Base-by-base conservation (phyloP, 305 asterid species). In the Rubia occidens region DNA sequence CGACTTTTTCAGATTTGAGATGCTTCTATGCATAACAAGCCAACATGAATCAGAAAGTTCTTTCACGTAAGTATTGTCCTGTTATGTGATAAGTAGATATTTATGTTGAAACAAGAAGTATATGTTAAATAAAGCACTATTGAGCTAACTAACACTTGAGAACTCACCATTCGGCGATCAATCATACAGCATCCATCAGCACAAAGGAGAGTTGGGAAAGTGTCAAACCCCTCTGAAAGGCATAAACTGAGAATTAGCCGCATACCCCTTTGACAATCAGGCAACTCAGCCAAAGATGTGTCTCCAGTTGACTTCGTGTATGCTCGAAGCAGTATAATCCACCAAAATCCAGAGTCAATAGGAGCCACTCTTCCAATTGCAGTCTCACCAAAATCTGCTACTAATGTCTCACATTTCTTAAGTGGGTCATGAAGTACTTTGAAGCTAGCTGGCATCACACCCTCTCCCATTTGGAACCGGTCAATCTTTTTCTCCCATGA, bases 291-390 rank as follows among this genome's bases (percentile, higher is more conserved):
- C 81, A 90, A 77, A 70, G 96, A 84, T 17, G 86, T 68, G 75
- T 90, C 96, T 45, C 96, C 96, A 0, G 96, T 88, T 10, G 94
- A 86, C 80, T 84, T 90, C 1, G 96, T 90, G 78, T 90, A 90
- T 29, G 95, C 96, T 54, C 94, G 87, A 68, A 90, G 80, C 29
- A 90, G 81, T 72, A 90, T 88, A 70, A 90, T 90, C 96, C 96
- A 90, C 96, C 95, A 90, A 64, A 90, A 90, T 54, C 96, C 96
- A 58, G 95, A 88, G 82, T 90, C 95, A 10, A 90, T 93, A 17
- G 96, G 96, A 67, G 96, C 96, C 76, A 90, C 96, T 78, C 96
- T 82, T 59, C 96, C 96, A 13, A 87, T 89, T 17, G 95, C 96
- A 69, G 86, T 87, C 88, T 89, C 96, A 11, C 96, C 96, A 65